phyloP scores from a whole-genome alignment of 108 stramenopile species.

The Discostella stelligeroides region DNA sequence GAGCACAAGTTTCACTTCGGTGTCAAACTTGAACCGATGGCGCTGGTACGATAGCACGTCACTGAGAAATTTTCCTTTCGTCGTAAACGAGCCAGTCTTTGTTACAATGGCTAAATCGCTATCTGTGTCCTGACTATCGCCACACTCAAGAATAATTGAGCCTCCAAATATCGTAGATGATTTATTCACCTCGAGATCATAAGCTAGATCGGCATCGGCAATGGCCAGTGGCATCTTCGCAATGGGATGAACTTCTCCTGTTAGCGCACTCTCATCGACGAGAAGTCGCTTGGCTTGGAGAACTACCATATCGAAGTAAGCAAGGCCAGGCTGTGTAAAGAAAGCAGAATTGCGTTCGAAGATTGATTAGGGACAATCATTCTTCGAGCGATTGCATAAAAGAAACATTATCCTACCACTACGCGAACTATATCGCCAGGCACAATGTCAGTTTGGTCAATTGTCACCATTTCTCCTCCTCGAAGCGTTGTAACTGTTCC shows the following conservation, averaged over 20 bases:
- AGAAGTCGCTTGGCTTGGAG: slow-evolving; percentile 38
- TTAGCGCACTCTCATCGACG: slow-evolving; percentile 69
- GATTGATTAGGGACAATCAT: background rate
- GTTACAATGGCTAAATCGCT: slow-evolving; percentile 56
- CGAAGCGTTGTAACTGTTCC: slow-evolving; percentile 61
- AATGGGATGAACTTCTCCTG: slow-evolving; percentile 67
- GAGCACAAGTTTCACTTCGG: slow-evolving; percentile 59
- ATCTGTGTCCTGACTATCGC: slow-evolving; percentile 28
- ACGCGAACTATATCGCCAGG: slow-evolving; percentile 63
- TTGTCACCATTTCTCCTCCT: slow-evolving; percentile 39
- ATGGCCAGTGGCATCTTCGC: slow-evolving; percentile 56
- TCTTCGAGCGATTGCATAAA: background rate
- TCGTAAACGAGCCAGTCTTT: slow-evolving; percentile 64
- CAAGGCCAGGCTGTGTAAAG: slow-evolving; percentile 35
- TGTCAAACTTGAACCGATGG: slow-evolving; percentile 72
- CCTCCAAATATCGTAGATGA: slow-evolving; percentile 68
- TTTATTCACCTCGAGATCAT: slow-evolving; percentile 43
- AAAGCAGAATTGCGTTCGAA: background rate
- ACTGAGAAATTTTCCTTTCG: slow-evolving; percentile 61
- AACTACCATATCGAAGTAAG: slow-evolving; percentile 64
- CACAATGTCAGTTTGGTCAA: slow-evolving; percentile 56
- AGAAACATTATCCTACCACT: slow-evolving; percentile 2
- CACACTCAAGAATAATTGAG: slow-evolving; percentile 59
- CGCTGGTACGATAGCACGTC: slow-evolving; percentile 68
- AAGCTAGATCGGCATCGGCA: slow-evolving; percentile 24